These are phyloP conservation scores for Kluyveromyces dobzhanskii DNA, from an alignment of 805 yeast genomes.

Conservation along the genomic window DNA sequence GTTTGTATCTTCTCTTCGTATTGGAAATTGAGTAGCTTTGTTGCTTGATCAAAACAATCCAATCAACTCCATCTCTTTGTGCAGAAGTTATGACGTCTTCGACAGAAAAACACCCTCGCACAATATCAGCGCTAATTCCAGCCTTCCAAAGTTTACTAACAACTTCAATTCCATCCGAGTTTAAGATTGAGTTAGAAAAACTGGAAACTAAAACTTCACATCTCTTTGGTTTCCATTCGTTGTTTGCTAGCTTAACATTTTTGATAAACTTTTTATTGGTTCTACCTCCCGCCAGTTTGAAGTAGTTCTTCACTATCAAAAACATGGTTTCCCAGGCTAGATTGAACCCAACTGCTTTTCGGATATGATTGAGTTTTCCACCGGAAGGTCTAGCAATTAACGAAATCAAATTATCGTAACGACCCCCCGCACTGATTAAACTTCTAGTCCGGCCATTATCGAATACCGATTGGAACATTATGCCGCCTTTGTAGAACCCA, in stretches of 20 bases:
- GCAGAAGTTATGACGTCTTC: constrained; percentile 67
- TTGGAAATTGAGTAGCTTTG: constrained; percentile 30
- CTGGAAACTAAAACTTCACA: constrained; percentile 80
- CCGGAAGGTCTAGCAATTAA: constrained; percentile 53
- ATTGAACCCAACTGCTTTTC: constrained; percentile 79
- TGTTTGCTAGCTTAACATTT: constrained; percentile 28
- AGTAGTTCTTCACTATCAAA: constrained; percentile 40
- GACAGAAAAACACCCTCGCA: constrained; percentile 36
- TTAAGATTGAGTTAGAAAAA: constrained; percentile 46
- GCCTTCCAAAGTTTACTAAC: constrained; percentile 61
- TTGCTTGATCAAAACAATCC: constrained; percentile 74
- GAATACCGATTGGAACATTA: constrained; percentile 82
- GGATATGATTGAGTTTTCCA: constrained; percentile 25
- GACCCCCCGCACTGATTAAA: constrained; percentile 83
- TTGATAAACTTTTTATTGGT: constrained; percentile 30
- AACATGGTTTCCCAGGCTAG: constrained; percentile 65
- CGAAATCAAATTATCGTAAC: constrained; percentile 71
- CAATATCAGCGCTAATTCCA: constrained; percentile 72
- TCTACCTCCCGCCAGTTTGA: constrained; percentile 30
- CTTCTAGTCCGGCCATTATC: constrained; percentile 45
- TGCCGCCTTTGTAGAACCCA: constrained; percentile 66
- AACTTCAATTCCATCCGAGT: constrained; percentile 55
- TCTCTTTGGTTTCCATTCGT: constrained; percentile 49
- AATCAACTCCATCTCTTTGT: constrained; percentile 57
- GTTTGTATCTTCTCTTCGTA: constrained; percentile 55